Percentiles rank a stretch among this genome's conserved stretches.
phyloP scores from a whole-genome alignment of 2,329 filamentous ascomycete genomes.

The Ceratocystis smalleyi region DNA sequence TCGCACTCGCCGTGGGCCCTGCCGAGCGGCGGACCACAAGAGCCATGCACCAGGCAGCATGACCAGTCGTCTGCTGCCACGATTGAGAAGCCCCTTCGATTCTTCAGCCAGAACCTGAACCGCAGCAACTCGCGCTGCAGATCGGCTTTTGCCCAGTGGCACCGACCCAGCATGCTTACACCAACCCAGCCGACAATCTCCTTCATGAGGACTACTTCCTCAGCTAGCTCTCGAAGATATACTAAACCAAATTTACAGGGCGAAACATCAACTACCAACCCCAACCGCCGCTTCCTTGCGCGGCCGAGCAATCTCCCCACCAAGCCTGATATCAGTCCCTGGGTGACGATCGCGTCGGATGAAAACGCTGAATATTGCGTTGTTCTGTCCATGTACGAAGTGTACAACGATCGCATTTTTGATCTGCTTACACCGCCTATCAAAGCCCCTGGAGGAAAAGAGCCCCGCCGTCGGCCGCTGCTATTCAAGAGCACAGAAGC shows the following conservation, averaged over 20 bases:
- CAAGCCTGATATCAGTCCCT: conserved; percentile 55
- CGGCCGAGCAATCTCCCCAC: conserved; percentile 58
- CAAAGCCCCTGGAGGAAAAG: not conserved
- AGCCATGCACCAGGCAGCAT: not conserved
- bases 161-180: not conserved
- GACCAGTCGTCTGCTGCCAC: not conserved
- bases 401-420: conserved; percentile 96
- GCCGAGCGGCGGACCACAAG: not conserved
- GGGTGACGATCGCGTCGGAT: conserved; percentile 48
- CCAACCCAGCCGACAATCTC: not conserved
- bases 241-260: conserved; percentile 36
- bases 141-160: not conserved
- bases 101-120: not conserved
- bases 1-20: not conserved
- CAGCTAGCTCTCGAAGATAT: conserved; percentile 28
- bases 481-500: conserved; percentile 85
- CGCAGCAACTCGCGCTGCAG: not conserved
- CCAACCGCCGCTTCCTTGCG: conserved; percentile 47
- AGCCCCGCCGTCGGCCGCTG: conserved; percentile 52
- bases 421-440: conserved; percentile 61
- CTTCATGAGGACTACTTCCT: conserved; percentile 31
- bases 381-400: conserved; percentile 94
- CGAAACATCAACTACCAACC: conserved; percentile 35
- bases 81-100: not conserved
- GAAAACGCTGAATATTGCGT: conserved; percentile 66